Percentiles rank a stretch among this genome's conserved stretches.
phyloP scores from a whole-genome alignment of 208 protist species.

The Acanthamoeba sp. region DNA sequence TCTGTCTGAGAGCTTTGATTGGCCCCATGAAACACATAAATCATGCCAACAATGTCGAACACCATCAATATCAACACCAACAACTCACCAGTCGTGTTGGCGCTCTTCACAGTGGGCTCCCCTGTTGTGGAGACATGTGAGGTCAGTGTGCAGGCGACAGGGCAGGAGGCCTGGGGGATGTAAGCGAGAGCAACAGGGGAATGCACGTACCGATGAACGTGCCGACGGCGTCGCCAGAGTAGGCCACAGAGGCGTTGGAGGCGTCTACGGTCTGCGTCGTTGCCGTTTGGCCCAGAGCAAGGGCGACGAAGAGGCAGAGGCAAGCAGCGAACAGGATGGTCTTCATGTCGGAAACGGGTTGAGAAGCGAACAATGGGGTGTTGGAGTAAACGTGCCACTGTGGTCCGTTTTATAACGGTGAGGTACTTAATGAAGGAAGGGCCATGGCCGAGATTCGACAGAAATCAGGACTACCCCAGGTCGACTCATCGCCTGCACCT shows the following conservation, averaged over 20 bases:
- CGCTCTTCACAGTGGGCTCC: not conserved
- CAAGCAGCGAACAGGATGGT: not conserved
- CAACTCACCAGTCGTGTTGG: not conserved
- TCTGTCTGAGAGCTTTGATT: not conserved
- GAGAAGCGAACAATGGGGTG: not conserved
- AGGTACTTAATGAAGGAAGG: not conserved
- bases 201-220: not conserved
- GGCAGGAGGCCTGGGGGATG: too few relatives aligned
- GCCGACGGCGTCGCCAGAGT: not conserved
- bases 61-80: not conserved
- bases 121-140: not conserved
- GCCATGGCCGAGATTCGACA: not conserved
- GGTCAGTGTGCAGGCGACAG: not conserved
- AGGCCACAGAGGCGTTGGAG: not conserved
- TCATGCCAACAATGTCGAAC: not conserved
- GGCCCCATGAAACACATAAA: not conserved
- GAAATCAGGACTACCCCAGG: not conserved
- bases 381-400: not conserved
- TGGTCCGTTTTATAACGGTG: not conserved
- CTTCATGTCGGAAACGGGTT: not conserved
- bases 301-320: slow-evolving; percentile 1
- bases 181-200: not conserved
- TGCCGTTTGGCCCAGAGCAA: not conserved
- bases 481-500: not conserved
- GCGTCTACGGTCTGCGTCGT: slow-evolving; percentile 10